phyloP scores from a whole-genome alignment of 192 early-diverging fungal genomes.

The Podochytrium sp. region DNA sequence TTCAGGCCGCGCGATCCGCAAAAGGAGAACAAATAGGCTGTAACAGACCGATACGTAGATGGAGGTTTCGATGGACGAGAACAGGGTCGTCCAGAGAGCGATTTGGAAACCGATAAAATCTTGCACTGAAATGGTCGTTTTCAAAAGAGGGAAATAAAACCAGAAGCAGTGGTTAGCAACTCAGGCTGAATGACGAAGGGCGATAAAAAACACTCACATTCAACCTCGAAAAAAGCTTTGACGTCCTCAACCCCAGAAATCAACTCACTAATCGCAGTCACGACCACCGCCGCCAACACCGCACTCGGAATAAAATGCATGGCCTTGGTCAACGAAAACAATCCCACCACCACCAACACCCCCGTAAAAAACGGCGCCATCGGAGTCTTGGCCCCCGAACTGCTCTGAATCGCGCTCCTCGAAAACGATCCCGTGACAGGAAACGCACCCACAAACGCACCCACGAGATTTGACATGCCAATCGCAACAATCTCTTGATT shows the following conservation, averaged over 20 bases:
- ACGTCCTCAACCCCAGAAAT: slow-evolving; percentile 63
- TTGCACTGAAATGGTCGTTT: slow-evolving; percentile 19
- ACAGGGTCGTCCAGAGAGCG: slow-evolving; percentile 62
- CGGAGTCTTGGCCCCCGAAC: slow-evolving; percentile 83
- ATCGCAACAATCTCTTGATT: slow-evolving; percentile 92
- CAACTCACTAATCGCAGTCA: slow-evolving; percentile 80
- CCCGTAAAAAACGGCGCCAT: slow-evolving; percentile 79
- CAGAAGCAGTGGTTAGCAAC: background rate
- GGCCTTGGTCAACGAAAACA: slow-evolving; percentile 79
- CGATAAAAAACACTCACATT: background rate
- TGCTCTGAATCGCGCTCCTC: slow-evolving; percentile 86
- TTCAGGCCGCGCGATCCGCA: slow-evolving; percentile 74
- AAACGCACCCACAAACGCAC: slow-evolving; percentile 85
- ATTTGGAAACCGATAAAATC: slow-evolving; percentile 59
- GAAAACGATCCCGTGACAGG: slow-evolving; percentile 93
- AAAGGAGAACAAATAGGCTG: slow-evolving; percentile 73
- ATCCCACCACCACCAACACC: slow-evolving; percentile 76
- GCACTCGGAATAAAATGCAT: slow-evolving; percentile 88
- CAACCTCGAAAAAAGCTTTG: slow-evolving; percentile 45
- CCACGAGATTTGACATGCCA: slow-evolving; percentile 82
- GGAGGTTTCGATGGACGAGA: slow-evolving; percentile 73
- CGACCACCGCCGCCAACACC: slow-evolving; percentile 82
- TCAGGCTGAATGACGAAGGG: slow-evolving; percentile 51
- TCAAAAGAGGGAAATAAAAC: background rate
- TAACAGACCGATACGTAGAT: slow-evolving; percentile 79